Percentiles rank a stretch among this genome's conserved stretches.
These are phyloP conservation scores for Striga hermonthica DNA, from an alignment of 305 asterid genomes.

Conservation along the genomic window DNA sequence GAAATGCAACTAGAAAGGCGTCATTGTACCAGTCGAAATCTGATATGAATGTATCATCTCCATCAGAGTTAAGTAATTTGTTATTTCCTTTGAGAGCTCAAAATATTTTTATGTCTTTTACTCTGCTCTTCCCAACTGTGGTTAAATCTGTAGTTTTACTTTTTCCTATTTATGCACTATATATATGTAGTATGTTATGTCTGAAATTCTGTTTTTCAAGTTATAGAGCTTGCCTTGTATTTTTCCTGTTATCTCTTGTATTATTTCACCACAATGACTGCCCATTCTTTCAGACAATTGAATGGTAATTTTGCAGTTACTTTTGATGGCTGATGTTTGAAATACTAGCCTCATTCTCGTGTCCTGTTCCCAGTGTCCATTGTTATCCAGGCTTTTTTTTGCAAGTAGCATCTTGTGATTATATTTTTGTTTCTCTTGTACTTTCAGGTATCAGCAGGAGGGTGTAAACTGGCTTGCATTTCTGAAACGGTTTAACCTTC, in stretches of 20 bases:
- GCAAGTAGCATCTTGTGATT: slow-evolving; percentile 18
- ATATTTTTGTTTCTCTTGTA: slow-evolving; percentile 20
- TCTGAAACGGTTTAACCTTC: slow-evolving; percentile 91
- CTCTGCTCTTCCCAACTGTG: no score
- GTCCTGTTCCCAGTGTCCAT: slow-evolving; percentile 10
- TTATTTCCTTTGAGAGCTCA: neutral
- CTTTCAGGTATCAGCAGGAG: slow-evolving; percentile 95
- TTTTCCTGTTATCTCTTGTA: neutral
- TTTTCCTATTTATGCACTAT: neutral
- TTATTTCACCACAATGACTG: neutral
- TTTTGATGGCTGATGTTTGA: slow-evolving; percentile 11
- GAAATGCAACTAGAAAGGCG: neutral
- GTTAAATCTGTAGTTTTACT: no score
- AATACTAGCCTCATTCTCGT: slow-evolving; percentile 23
- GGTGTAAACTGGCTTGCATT: slow-evolving; percentile 98
- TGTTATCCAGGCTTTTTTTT: slow-evolving; percentile 16
- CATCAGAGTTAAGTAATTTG: neutral
- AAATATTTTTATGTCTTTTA: neutral
- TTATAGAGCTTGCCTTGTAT: neutral
- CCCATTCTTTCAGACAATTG: neutral
- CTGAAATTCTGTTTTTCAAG: neutral
- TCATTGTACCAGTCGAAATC: neutral
- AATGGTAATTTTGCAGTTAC: neutral
- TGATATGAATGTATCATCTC: neutral
- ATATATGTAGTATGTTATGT: neutral